A percentile compares a stretch with the other conserved stretches of the same genome.
These are phyloP conservation scores for Letharia columbiana DNA, from an alignment of 495 filamentous ascomycete genomes.

Conservation along the genomic window DNA sequence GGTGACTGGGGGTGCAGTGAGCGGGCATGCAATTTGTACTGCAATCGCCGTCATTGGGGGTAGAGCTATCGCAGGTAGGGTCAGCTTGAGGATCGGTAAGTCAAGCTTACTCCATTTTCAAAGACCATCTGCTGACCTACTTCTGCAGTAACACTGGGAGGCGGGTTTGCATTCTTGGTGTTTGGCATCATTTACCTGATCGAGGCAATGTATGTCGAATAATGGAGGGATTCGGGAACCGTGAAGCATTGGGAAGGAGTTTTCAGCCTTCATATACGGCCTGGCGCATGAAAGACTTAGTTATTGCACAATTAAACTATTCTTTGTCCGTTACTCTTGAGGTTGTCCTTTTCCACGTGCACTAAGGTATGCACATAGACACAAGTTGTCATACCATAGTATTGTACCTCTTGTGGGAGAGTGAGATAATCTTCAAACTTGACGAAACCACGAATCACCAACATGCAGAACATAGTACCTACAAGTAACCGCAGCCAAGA, in stretches of 20 bases:
- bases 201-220: conserved; percentile 57
- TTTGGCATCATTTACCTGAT: conserved; percentile 88
- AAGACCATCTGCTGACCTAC: conserved; percentile 17
- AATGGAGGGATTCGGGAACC: conserved; percentile 5
- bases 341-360: conserved; percentile 18
- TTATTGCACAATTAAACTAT: not conserved
- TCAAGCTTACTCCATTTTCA: conserved; percentile 26
- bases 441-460: too few species aligned
- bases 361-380: too few species aligned
- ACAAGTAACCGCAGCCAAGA: too few species aligned
- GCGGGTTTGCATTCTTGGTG: conserved; percentile 79
- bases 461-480: too few species aligned
- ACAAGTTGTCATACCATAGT: too few species aligned
- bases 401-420: too few species aligned
- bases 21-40: conserved; percentile 83
- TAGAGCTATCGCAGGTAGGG: conserved; percentile 80
- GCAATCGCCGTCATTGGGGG: conserved; percentile 90
- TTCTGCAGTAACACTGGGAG: conserved; percentile 77
- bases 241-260: conserved; percentile 8
- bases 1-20: conserved; percentile 84
- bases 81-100: conserved; percentile 95
- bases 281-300: not conserved
- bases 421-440: too few species aligned
- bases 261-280: not conserved
- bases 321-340: conserved; percentile 11